phyloP scores from a whole-genome alignment of 495 filamentous ascomycete genomes.

The Aeminium ludgeri region DNA sequence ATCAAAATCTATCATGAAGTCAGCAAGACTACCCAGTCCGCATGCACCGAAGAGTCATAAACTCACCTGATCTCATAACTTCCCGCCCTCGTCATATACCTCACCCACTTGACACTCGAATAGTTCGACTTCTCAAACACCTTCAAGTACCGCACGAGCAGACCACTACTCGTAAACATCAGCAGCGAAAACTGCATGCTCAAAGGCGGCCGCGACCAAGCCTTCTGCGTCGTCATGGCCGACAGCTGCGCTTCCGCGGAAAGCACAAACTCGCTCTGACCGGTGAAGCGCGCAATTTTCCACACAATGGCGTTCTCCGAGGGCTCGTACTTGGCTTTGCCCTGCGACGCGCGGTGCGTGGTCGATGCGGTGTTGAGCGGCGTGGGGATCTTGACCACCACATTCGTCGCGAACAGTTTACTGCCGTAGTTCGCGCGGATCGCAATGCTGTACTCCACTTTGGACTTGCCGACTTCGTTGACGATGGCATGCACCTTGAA shows the following conservation, averaged over 20 bases:
- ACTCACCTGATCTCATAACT: constrained; percentile 58
- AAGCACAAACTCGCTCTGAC: constrained; percentile 85
- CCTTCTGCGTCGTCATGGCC: constrained; percentile 95
- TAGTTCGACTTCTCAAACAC: constrained; percentile 99
- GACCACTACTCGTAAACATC: constrained; percentile 92
- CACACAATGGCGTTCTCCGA: constrained; percentile 96
- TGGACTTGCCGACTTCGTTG: constrained; percentile 90
- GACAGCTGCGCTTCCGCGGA: constrained; percentile 86
- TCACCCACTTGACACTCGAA: constrained; percentile 95
- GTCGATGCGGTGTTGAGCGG: constrained; percentile 92
- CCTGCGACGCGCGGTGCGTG: constrained; percentile 83
- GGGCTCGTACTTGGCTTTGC: constrained; percentile 96
- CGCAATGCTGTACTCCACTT: constrained; percentile 96
- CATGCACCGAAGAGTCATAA: too few relatives aligned
- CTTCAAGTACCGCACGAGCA: constrained; percentile 91
- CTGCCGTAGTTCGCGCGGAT: constrained; percentile 92
- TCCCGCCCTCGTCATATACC: constrained; percentile 95
- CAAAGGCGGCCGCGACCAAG: constrained; percentile 87
- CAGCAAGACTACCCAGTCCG: background rate
- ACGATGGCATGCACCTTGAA: constrained; percentile 99
- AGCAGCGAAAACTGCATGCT: constrained; percentile 81
- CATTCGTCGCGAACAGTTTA: constrained; percentile 95
- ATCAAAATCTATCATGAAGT: background rate
- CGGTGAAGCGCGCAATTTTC: constrained; percentile 96
- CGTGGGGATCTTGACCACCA: constrained; percentile 87